Evolutionary conservation across 2,329 filamentous ascomycete genomes (phyloP).

Genomic region (Pseudocercospora fijiensis): DNA sequence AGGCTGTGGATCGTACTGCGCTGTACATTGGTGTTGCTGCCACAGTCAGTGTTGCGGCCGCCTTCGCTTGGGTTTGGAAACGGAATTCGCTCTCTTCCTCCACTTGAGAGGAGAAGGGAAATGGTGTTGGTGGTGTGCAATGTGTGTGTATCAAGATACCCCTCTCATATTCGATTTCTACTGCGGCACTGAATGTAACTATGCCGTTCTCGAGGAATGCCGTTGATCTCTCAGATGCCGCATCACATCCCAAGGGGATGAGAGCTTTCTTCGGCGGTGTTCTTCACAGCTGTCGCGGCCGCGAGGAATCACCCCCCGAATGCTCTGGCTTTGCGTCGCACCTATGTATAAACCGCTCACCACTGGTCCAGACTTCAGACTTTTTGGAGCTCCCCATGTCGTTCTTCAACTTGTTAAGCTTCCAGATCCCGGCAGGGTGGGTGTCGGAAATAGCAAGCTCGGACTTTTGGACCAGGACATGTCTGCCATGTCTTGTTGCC

Average conservation of each 20-base stretch:
- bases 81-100: slow-evolving; percentile 37
- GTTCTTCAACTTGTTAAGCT: background rate
- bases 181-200: background rate
- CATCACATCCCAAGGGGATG: background rate
- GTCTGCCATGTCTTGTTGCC: background rate
- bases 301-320: background rate
- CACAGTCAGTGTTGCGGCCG: slow-evolving; percentile 58
- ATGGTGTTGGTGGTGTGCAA: slow-evolving; percentile 1
- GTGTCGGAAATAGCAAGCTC: background rate
- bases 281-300: background rate
- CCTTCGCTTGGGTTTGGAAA: slow-evolving; percentile 62
- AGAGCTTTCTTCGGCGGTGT: background rate
- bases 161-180: slow-evolving; percentile 11
- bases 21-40: slow-evolving; percentile 84
- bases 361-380: background rate
- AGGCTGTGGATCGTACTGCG: slow-evolving; percentile 75
- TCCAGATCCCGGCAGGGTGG: background rate
- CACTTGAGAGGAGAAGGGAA: background rate
- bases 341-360: background rate
- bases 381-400: background rate
- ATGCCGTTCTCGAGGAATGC: background rate
- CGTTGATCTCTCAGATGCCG: background rate
- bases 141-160: slow-evolving; percentile 15
- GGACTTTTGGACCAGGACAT: background rate
- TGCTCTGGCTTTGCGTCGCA: background rate